phyloP scores from a whole-genome alignment of 2,329 filamentous ascomycete genomes.

The Ustilaginoidea virens region DNA sequence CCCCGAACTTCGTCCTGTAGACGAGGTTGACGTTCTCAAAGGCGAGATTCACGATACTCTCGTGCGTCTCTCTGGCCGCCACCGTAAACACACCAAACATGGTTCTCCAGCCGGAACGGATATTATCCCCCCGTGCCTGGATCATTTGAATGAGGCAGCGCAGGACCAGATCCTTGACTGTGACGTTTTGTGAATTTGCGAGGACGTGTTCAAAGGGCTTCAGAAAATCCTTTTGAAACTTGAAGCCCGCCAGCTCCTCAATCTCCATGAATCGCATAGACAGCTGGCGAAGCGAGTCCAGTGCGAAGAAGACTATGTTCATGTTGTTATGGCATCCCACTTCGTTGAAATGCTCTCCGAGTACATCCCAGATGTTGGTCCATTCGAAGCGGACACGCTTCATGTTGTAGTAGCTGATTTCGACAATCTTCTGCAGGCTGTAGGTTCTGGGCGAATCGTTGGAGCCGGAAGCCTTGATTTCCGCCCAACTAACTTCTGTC shows the following conservation, averaged over 20 bases:
- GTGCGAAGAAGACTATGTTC: conserved; percentile 89
- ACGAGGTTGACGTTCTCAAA: conserved; percentile 95
- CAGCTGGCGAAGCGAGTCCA: conserved; percentile 87
- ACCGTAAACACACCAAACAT: conserved; percentile 99
- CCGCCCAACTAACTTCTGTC: conserved; percentile 96
- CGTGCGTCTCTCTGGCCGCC: conserved; percentile 81
- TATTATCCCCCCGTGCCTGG: conserved; percentile 89
- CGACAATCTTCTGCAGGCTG: conserved; percentile 93
- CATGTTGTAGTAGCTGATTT: conserved; percentile 99
- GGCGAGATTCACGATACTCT: conserved; percentile 89
- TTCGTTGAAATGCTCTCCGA: conserved; percentile 97
- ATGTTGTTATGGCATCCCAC: conserved; percentile 96
- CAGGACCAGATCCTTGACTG: conserved; percentile 94
- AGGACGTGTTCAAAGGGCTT: conserved; percentile 98
- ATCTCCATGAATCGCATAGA: conserved; percentile 99
- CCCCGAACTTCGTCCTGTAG: conserved; percentile 87
- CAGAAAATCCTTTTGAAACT: conserved; percentile 98
- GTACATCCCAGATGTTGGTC: conserved; percentile 92
- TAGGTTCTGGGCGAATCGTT: conserved; percentile 94
- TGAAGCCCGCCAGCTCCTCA: conserved; percentile 94
- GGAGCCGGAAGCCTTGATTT: conserved; percentile 92
- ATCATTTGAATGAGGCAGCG: conserved; percentile 98
- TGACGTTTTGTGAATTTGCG: conserved; percentile 76
- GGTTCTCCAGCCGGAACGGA: conserved; percentile 93
- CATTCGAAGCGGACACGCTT: conserved; percentile 94